Evolutionary conservation across 331 rosid species (phyloP), one percentile per base, ranked within the genome.

Genomic region (Cydonia oblonga): DNA sequence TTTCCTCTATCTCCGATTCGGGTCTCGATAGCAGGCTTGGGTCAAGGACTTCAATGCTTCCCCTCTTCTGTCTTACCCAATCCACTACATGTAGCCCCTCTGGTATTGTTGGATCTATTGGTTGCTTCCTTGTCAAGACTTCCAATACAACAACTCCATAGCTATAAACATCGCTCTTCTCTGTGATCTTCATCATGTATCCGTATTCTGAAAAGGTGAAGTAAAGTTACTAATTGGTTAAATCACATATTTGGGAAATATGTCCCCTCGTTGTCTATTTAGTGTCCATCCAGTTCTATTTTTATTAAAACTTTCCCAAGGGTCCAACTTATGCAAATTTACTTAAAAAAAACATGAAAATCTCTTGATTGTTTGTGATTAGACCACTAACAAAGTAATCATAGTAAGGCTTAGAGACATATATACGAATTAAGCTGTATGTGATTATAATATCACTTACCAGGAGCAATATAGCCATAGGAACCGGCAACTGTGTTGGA

Each of bases 391-490:
- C 69, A 33, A 66, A 38, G 52, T 56, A 56, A 71, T 13, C 25
- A 66, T 49, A 1, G 54, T 49, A 49, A 49, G 54, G 9, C 49
- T 18, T 22, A 52, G 40, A 52, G 18, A 32, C 25, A 42, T 75
- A 2, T 6, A 16, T 49, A 49, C 1, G 32, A 63, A 64, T 56
- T 53, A 24, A 72, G 75, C 15, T 40, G 30, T 40, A 69, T 46
- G 56, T 52, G 33, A 15, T 11, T 30, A 23, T 14, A 77, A 71
- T 38, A 18, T 51, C 18, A 83, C 89, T 73, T 71, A 88, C 98
- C 97, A 49, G 98, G 98, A 79, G 98, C 97, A 75, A 93, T 93
- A 30, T 93, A 91, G 32, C 98, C 98, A 73, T 89, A 93, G n/a
- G 98, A 93, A 64, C 98, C 97, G 20, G 96, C 98, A 58, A 93